Evolutionary conservation across 176 grass and related monocot species (phyloP).

Genomic region (Avena insularis): DNA sequence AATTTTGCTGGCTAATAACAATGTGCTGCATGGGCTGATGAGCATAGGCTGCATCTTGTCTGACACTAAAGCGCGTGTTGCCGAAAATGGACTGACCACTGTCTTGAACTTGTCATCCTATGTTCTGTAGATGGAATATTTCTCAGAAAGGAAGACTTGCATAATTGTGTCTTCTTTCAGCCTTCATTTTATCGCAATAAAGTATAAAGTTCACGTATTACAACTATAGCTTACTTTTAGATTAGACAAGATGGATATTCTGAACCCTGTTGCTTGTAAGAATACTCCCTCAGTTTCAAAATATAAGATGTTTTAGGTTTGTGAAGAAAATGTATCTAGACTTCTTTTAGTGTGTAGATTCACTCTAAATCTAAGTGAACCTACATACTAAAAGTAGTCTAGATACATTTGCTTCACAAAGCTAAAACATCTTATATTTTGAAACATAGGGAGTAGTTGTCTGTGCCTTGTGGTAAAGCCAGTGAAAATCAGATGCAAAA

Average conservation of each 20-base stretch:
- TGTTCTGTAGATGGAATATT: background rate
- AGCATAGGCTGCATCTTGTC: slow-evolving; percentile 2
- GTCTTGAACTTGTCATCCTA: slow-evolving; percentile 13
- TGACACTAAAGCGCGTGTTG: background rate
- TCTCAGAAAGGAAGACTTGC: slow-evolving; percentile 6
- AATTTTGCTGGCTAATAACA: slow-evolving; percentile 26
- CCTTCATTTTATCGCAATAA: slow-evolving; percentile 4
- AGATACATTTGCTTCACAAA: too few species aligned
- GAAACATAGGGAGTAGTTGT: background rate
- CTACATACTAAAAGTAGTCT: too few species aligned
- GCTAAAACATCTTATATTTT: too few species aligned
- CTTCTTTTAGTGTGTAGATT: too few species aligned
- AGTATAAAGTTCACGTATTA: background rate
- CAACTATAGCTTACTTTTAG: background rate
- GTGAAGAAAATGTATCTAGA: too few species aligned
- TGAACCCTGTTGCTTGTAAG: slow-evolving; percentile 6
- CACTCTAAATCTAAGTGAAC: too few species aligned
- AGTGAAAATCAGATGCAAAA: slow-evolving; percentile 8
- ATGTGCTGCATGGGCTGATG: background rate
- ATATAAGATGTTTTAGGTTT: too few species aligned
- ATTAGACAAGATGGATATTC: slow-evolving; percentile 5
- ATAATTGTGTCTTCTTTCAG: background rate
- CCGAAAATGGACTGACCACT: background rate
- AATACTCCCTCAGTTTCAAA: background rate
- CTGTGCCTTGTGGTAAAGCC: background rate